Evolutionary conservation across 1,284 basidiomycete species (phyloP).

Genomic region (Ceratobasidium papillatum): DNA sequence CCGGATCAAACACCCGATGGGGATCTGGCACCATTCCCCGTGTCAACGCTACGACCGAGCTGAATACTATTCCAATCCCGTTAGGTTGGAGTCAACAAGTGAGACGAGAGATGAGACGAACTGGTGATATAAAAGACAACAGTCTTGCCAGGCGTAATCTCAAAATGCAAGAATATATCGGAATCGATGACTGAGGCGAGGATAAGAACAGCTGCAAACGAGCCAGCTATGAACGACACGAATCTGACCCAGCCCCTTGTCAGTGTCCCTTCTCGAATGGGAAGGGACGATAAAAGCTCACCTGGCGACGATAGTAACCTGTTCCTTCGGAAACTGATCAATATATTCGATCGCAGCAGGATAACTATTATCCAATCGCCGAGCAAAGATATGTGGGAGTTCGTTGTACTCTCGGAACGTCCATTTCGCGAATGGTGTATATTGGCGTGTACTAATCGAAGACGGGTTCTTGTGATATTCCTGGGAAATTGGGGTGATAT

Average conservation of each 20-base stretch:
- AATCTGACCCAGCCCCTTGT: constrained; percentile 65
- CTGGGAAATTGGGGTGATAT: constrained; percentile 62
- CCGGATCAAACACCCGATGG: constrained; percentile 92
- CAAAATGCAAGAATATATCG: constrained; percentile 90
- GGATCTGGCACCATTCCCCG: constrained; percentile 97
- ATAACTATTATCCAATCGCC: constrained; percentile 87
- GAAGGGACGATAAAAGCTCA: constrained; percentile 53
- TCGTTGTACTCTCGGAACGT: constrained; percentile 99
- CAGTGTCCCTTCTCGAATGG: not conserved
- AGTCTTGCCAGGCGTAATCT: constrained; percentile 91
- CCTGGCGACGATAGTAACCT: constrained; percentile 88
- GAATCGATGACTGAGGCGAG: constrained; percentile 92
- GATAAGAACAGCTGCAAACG: constrained; percentile 93
- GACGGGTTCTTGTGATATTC: constrained; percentile 99
- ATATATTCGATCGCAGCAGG: constrained; percentile 93
- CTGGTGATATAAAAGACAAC: constrained; percentile 88
- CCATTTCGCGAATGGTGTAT: constrained; percentile 96
- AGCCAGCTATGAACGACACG: constrained; percentile 94
- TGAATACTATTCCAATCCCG: constrained; percentile 65
- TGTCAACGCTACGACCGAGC: constrained; percentile 85
- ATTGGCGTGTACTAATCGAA: constrained; percentile 88
- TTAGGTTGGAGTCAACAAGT: not conserved
- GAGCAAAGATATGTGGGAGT: constrained; percentile 89
- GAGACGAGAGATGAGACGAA: not conserved
- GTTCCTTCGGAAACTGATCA: constrained; percentile 96